Evolutionary conservation across 139 green algal species (phyloP).

Genomic region (Mychonastes homosphaera): DNA sequence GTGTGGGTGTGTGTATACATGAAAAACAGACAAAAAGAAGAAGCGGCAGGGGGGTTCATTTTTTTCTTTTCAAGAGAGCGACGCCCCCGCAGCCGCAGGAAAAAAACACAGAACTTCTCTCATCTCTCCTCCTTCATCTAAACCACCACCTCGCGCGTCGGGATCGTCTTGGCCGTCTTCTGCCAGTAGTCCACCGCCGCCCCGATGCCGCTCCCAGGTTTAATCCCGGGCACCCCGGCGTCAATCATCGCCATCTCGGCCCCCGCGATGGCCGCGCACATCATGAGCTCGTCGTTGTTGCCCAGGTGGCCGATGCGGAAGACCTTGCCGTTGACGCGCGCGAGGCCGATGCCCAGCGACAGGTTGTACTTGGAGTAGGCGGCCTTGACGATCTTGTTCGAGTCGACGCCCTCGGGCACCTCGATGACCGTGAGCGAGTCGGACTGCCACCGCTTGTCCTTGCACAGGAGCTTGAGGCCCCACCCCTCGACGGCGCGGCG

Average conservation of each 20-base stretch:
- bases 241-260: slow-evolving; percentile 91
- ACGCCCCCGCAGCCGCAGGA: too few species aligned
- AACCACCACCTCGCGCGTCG: slow-evolving; percentile 44
- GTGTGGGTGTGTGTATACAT: too few species aligned
- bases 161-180: slow-evolving; percentile 53
- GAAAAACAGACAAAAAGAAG: too few species aligned
- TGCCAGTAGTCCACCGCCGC: slow-evolving; percentile 73
- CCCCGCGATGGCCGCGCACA: slow-evolving; percentile 67
- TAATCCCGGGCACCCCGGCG: slow-evolving; percentile 60
- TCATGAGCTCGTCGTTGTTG: slow-evolving; percentile 96
- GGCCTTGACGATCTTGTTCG: slow-evolving; percentile 71
- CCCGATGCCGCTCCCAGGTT: slow-evolving; percentile 60
- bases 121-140: background rate
- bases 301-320: slow-evolving; percentile 95
- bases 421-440: slow-evolving; percentile 91
- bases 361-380: slow-evolving; percentile 95
- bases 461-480: slow-evolving; percentile 88
- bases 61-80: too few species aligned
- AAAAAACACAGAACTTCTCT: background rate
- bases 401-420: slow-evolving; percentile 74
- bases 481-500: slow-evolving; percentile 75
- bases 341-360: slow-evolving; percentile 83
- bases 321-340: slow-evolving; percentile 83
- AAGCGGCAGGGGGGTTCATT: too few species aligned
- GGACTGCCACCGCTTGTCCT: slow-evolving; percentile 60